phyloP scores from a whole-genome alignment of 2,329 filamentous ascomycete genomes.

The Aspergillus calidoustus region DNA sequence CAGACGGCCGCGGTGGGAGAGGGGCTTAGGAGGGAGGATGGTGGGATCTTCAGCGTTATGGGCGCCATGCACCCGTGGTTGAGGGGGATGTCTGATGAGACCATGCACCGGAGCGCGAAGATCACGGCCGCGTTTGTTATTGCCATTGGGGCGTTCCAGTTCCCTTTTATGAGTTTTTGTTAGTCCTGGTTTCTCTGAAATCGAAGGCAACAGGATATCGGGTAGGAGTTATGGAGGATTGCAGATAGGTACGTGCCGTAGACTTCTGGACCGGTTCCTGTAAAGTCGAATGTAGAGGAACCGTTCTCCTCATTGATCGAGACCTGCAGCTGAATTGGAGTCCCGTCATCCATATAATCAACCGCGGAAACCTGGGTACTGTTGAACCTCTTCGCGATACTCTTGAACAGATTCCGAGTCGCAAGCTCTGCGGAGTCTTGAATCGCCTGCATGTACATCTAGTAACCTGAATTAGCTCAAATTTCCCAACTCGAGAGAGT shows the following conservation, averaged over 20 bases:
- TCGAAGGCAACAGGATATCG: no score
- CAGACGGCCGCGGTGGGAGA: conserved; percentile 69
- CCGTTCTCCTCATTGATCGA: conserved; percentile 75
- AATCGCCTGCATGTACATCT: conserved; percentile 75
- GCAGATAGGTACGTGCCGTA: conserved; percentile 61
- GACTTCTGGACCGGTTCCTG: conserved; percentile 77
- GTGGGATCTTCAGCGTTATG: conserved; percentile 71
- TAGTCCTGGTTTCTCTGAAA: no score
- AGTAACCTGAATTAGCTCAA: no score
- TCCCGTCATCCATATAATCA: conserved; percentile 88
- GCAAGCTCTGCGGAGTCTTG: conserved; percentile 79
- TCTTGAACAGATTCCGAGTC: conserved; percentile 74
- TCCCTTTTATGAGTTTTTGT: no score
- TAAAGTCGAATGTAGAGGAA: conserved; percentile 80
- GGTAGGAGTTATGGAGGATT: no score
- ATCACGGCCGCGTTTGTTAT: conserved; percentile 85
- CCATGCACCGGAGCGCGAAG: conserved; percentile 80
- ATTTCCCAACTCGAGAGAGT: no score
- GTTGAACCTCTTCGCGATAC: conserved; percentile 70
- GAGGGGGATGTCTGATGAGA: conserved; percentile 79
- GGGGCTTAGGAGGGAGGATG: conserved; percentile 65
- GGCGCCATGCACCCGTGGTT: conserved; percentile 85
- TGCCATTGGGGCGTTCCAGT: conserved; percentile 77
- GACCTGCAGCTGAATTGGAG: conserved; percentile 74
- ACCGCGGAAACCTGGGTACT: conserved; percentile 72